phyloP scores from a whole-genome alignment of 768 basidiomycete species.

The Boletales sp. region DNA sequence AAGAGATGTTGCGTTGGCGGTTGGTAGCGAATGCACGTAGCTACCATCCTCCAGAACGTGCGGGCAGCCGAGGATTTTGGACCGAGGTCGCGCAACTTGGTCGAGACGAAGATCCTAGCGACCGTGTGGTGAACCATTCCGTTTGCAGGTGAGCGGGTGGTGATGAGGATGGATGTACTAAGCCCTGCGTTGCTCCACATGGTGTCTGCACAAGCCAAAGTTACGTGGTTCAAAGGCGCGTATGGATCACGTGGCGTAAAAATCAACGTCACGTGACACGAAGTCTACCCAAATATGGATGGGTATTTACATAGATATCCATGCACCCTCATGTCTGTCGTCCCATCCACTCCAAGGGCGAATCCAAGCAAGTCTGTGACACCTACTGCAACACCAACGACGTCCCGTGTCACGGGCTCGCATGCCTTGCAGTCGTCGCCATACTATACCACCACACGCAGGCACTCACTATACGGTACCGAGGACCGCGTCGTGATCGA shows the following conservation, averaged over 20 bases:
- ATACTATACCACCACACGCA: slow-evolving; percentile 77
- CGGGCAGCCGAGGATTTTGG: slow-evolving; percentile 20
- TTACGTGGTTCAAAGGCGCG: slow-evolving; percentile 13
- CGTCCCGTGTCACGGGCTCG: slow-evolving; percentile 45
- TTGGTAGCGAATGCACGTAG: slow-evolving; percentile 22
- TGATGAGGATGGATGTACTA: slow-evolving; percentile 25
- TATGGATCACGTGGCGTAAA: slow-evolving; percentile 16
- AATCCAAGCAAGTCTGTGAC: slow-evolving; percentile 10
- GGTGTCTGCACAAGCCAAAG: background rate
- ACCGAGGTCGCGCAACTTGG: slow-evolving; percentile 23
- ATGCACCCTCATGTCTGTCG: slow-evolving; percentile 28
- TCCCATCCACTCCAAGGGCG: slow-evolving; percentile 32
- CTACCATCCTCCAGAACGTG: slow-evolving; percentile 25
- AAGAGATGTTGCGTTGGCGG: slow-evolving; percentile 19
- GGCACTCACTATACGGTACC: slow-evolving; percentile 94
- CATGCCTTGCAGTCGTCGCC: slow-evolving; percentile 68
- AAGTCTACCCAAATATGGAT: too few species aligned
- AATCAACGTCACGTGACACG: slow-evolving; percentile 12
- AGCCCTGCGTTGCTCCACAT: slow-evolving; percentile 29
- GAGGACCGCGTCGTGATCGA: slow-evolving; percentile 96
- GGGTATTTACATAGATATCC: background rate
- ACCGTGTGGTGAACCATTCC: slow-evolving; percentile 28
- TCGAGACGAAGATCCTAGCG: slow-evolving; percentile 23
- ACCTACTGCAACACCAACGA: slow-evolving; percentile 52
- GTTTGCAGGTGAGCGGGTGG: slow-evolving; percentile 21